phyloP scores from a whole-genome alignment of 805 yeast genomes.

The Candida schatavii region DNA sequence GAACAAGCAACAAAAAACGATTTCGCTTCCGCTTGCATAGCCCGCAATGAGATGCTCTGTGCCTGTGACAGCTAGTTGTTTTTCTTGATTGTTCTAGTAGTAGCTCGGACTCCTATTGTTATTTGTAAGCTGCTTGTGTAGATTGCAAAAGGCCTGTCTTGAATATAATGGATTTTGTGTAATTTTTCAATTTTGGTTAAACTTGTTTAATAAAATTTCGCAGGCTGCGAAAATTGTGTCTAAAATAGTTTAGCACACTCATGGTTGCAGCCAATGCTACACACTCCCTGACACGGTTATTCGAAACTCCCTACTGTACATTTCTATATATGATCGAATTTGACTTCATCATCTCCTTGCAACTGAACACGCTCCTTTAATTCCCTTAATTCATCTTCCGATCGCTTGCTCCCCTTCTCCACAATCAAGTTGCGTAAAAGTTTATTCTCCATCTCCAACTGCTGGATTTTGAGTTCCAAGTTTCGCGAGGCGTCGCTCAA shows the following conservation, averaged over 20 bases:
- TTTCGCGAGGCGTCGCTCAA: slow-evolving; percentile 44
- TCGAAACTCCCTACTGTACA: slow-evolving; percentile 1
- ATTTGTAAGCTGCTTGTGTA: too few relatives aligned
- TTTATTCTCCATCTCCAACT: slow-evolving; percentile 60
- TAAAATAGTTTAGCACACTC: not conserved
- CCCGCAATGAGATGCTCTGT: too few relatives aligned
- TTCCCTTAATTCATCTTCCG: slow-evolving; percentile 35
- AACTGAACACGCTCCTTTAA: slow-evolving; percentile 32
- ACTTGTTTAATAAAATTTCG: too few relatives aligned
- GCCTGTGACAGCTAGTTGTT: too few relatives aligned
- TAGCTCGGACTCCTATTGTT: too few relatives aligned
- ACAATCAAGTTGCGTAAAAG: slow-evolving; percentile 52
- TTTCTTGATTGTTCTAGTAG: too few relatives aligned
- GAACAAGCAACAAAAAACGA: too few relatives aligned
- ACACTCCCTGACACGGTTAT: not conserved
- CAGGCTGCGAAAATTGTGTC: too few relatives aligned
- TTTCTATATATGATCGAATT: not conserved
- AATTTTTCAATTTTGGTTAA: too few relatives aligned
- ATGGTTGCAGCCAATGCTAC: not conserved
- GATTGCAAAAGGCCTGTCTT: too few relatives aligned
- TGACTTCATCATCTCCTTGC: slow-evolving; percentile 6
- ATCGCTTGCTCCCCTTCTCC: slow-evolving; percentile 46
- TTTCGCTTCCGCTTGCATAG: too few relatives aligned
- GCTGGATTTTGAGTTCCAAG: slow-evolving; percentile 47
- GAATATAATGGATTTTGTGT: too few relatives aligned